A percentile compares a stretch with the other conserved stretches of the same genome.
Conservation (phyloP, 2,329 filamentous ascomycete genomes). For the Ophiostoma piceae region DNA sequence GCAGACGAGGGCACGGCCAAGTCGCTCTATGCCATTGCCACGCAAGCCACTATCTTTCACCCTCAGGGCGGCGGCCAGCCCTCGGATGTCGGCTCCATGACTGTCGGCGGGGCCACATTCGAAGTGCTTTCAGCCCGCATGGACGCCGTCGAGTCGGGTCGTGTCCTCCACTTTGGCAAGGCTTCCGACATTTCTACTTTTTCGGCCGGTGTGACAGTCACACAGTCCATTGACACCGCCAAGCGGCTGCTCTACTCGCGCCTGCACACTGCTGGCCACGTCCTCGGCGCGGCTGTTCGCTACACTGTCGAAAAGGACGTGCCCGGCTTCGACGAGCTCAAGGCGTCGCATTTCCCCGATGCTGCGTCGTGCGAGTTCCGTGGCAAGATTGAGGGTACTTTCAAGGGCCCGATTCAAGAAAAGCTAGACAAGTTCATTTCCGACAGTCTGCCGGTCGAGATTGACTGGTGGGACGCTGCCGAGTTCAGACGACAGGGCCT, state of each 20-base stretch:
- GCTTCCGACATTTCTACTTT: constrained; percentile 42
- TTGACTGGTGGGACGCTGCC: constrained; percentile 63
- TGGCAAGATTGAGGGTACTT: constrained; percentile 60
- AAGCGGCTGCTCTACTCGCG: constrained; percentile 61
- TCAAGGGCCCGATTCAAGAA: constrained; percentile 57
- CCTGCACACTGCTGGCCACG: constrained; percentile 68
- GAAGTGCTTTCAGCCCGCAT: constrained; percentile 54
- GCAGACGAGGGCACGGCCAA: constrained; percentile 23
- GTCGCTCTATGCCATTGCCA: constrained; percentile 49
- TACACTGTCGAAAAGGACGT: constrained; percentile 50
- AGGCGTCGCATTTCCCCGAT: constrained; percentile 67
- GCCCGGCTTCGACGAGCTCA: constrained; percentile 57
- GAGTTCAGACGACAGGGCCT: constrained; percentile 53
- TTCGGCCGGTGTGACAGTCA: constrained; percentile 40
- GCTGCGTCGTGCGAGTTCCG: constrained; percentile 63
- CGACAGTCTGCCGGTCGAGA: constrained; percentile 52
- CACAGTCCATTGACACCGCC: constrained; percentile 55
- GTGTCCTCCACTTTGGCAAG: constrained; percentile 61
- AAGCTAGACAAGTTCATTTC: constrained; percentile 55
- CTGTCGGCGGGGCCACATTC: constrained; percentile 37
- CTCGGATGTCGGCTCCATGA: constrained; percentile 58
- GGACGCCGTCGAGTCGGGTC: constrained; percentile 44
- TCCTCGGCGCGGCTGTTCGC: constrained; percentile 63
- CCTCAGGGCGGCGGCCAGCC: constrained; percentile 71
- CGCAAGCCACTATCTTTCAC: constrained; percentile 66